These are phyloP conservation scores for Acer yangbiense DNA, from an alignment of 345 rosid species.

Conservation along the genomic window DNA sequence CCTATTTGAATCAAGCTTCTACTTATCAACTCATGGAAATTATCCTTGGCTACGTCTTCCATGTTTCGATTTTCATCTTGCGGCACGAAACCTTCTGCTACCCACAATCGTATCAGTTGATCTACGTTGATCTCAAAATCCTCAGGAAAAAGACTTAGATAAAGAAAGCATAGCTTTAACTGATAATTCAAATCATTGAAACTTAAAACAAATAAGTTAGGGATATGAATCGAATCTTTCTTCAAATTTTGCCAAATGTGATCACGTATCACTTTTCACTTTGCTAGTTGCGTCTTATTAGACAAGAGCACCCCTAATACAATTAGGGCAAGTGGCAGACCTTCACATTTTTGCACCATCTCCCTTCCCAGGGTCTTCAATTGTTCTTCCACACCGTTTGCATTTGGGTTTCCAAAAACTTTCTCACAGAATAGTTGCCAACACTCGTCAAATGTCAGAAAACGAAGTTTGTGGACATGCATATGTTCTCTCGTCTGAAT, in stretches of 20 bases:
- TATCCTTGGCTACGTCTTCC: slow-evolving; percentile 19
- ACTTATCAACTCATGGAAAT: slow-evolving; percentile 12
- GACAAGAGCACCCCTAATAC: slow-evolving; percentile 32
- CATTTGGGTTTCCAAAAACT: slow-evolving; percentile 10
- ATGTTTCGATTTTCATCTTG: slow-evolving; percentile 16
- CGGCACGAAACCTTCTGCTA: slow-evolving; percentile 30
- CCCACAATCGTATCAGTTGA: slow-evolving; percentile 27
- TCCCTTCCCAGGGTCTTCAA: slow-evolving; percentile 22
- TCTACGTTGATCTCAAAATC: slow-evolving; percentile 18
- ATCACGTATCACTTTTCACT: no score
- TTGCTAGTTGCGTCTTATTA: not conserved
- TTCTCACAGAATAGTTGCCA: slow-evolving; percentile 31
- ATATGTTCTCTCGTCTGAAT: slow-evolving; percentile 2
- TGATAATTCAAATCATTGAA: slow-evolving; percentile 30
- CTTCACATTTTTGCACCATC: slow-evolving; percentile 27
- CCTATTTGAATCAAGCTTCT: not conserved
- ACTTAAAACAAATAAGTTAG: slow-evolving; percentile 32
- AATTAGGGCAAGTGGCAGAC: slow-evolving; percentile 32
- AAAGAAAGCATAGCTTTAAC: slow-evolving; percentile 32
- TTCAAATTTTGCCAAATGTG: no score
- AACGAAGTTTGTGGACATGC: slow-evolving; percentile 19
- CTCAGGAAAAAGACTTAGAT: slow-evolving; percentile 29
- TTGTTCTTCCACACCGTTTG: not conserved
- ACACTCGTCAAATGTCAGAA: slow-evolving; percentile 17
- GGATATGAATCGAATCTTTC: slow-evolving; percentile 16